phyloP scores from a whole-genome alignment of 2,329 filamentous ascomycete species.

The Cladophialophora chaetospira region DNA sequence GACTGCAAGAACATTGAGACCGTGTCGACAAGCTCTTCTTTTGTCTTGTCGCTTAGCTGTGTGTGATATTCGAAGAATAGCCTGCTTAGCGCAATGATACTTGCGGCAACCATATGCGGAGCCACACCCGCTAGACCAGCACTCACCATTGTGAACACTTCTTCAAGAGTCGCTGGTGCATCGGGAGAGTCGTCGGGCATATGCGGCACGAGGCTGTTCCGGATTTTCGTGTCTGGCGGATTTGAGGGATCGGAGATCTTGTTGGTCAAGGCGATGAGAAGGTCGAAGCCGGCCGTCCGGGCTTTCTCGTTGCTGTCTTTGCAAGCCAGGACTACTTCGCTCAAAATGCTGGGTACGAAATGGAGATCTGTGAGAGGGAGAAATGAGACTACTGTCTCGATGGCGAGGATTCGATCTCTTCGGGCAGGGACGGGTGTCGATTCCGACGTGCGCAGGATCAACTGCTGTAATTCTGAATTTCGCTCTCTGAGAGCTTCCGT shows the following conservation, averaged over 20 bases:
- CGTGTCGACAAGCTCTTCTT: slow-evolving; percentile 85
- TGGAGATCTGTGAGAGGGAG: slow-evolving; percentile 78
- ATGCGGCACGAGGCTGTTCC: slow-evolving; percentile 82
- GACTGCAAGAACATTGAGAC: slow-evolving; percentile 96
- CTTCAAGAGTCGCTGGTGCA: slow-evolving; percentile 80
- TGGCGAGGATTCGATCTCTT: slow-evolving; percentile 80
- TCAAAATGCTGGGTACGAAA: slow-evolving; percentile 88
- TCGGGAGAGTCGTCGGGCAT: slow-evolving; percentile 80
- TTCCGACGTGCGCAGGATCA: slow-evolving; percentile 76
- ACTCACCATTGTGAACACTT: slow-evolving; percentile 98
- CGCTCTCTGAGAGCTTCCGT: slow-evolving; percentile 74
- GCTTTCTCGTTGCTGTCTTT: slow-evolving; percentile 98
- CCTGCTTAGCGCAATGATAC: slow-evolving; percentile 92
- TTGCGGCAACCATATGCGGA: slow-evolving; percentile 95
- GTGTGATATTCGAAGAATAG: slow-evolving; percentile 88
- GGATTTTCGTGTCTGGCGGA: slow-evolving; percentile 68
- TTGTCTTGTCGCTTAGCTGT: slow-evolving; percentile 66
- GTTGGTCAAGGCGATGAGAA: slow-evolving; percentile 85
- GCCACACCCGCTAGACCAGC: slow-evolving; percentile 90
- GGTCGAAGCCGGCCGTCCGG: slow-evolving; percentile 82
- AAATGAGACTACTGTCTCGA: slow-evolving; percentile 76
- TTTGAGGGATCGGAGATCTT: slow-evolving; percentile 70
- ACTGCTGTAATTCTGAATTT: slow-evolving; percentile 74
- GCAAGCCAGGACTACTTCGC: slow-evolving; percentile 92
- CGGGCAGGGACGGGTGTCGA: slow-evolving; percentile 85